phyloP scores from a whole-genome alignment of 352 stramenopile genomes.

The Globisporangium paddicum region DNA sequence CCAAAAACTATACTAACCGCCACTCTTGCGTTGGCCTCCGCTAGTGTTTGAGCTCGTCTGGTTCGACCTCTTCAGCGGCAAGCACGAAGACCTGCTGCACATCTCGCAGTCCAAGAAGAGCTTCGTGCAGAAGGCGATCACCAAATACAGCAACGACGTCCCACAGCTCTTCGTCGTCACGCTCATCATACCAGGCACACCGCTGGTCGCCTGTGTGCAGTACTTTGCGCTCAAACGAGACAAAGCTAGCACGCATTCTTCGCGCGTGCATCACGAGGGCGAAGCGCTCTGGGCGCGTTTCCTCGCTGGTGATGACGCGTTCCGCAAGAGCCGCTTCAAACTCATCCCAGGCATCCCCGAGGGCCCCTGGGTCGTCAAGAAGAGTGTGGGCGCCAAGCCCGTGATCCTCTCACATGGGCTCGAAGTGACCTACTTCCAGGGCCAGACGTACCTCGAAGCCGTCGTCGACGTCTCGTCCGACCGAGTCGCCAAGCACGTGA shows the following conservation, averaged over 20 bases:
- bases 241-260: conserved; percentile 7
- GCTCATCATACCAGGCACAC: conserved; percentile 62
- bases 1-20: not conserved
- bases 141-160: conserved; percentile 61
- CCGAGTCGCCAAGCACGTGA: conserved; percentile 69
- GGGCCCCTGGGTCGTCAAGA: conserved; percentile 77
- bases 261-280: conserved; percentile 20
- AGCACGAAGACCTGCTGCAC: conserved; percentile 61
- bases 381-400: conserved; percentile 73
- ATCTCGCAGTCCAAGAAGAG: conserved; percentile 64
- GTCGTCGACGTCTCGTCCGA: conserved; percentile 78
- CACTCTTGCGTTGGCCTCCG: not conserved
- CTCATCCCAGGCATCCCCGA: conserved; percentile 75
- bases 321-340: conserved; percentile 74
- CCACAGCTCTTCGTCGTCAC: conserved; percentile 74
- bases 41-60: conserved; percentile 80
- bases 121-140: conserved; percentile 53
- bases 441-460: conserved; percentile 60
- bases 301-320: conserved; percentile 52
- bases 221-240: conserved; percentile 60
- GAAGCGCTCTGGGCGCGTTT: conserved; percentile 61
- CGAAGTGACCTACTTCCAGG: conserved; percentile 59
- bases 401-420: conserved; percentile 70
- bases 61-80: conserved; percentile 76
- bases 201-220: conserved; percentile 63